Base-by-base conservation (phyloP, 2,329 filamentous ascomycete genomes). In the Fusarium sp. region DNA sequence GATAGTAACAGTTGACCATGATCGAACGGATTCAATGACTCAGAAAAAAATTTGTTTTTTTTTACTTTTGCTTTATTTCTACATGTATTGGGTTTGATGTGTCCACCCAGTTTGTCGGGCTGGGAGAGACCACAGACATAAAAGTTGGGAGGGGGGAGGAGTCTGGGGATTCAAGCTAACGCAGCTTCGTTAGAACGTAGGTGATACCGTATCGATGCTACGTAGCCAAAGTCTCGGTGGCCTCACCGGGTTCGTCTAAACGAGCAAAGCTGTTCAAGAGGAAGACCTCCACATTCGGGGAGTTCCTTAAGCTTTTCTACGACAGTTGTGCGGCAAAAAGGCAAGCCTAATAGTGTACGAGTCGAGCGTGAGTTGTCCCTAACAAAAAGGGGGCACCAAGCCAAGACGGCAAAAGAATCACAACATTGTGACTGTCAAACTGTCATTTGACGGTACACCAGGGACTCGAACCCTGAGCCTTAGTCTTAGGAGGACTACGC, bases 391-490 rank as follows among this genome's bases (percentile, higher is more conserved):
- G 27, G 27, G 9, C 5, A 7, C 27, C 1, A n/a, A 8, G 3
- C 1, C 1, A 5, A 15, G 10, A 2, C 15, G 3, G 47, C 47
- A 54, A 54, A 32, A 54, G 10, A 20, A 20, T 20, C 27, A 32
- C 47, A 27, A 8, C 25, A 17, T 4, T n/a, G 6, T 3, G 6
- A 30, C 25, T n/a, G 15, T 30, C 47, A 45, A 15, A 30, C 17
- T 22, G n/a, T n/a, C 7, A 4, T 25, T 25, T n/a, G 10, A 11
- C 80, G 80, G 73, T 79, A 76, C 75, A 82, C 80, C 80, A 81
- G 81, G 81, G 81, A 82, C 80, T 82, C 81, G 81, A 82, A 82
- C 81, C 81, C 81, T 81, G 80, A 82, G 76, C 81, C 81, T 82
- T 80, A 82, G 81, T 81, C 81, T 82, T 82, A 82, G 81, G 81